These are phyloP conservation scores for Alternaria panax DNA, from an alignment of 2,329 filamentous ascomycete species.

Conservation along the genomic window DNA sequence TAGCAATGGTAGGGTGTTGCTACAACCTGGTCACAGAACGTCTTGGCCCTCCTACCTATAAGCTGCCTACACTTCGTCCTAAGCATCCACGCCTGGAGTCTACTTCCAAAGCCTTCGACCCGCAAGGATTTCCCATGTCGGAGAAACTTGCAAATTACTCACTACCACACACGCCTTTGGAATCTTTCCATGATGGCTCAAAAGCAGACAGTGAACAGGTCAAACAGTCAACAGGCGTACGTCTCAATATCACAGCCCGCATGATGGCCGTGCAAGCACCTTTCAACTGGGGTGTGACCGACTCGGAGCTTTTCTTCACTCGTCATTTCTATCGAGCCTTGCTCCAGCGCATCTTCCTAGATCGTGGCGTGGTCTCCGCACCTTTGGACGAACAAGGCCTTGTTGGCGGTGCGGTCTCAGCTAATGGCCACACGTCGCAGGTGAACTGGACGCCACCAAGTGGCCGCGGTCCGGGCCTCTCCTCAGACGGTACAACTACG, in stretches of 20 bases:
- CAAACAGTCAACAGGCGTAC: conserved; percentile 63
- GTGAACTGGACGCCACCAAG: conserved; percentile 46
- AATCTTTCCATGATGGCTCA: not conserved
- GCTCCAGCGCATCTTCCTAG: conserved; percentile 89
- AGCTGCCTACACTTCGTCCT: conserved; percentile 78
- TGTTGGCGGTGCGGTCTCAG: conserved; percentile 50
- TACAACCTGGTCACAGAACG: conserved; percentile 96
- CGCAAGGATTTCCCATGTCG: conserved; percentile 94
- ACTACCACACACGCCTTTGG: conserved; percentile 27
- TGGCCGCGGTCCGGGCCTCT: conserved; percentile 59
- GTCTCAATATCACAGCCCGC: conserved; percentile 92
- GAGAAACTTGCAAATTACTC: conserved; percentile 65
- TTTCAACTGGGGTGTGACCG: conserved; percentile 82
- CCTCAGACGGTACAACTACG: conserved; percentile 65
- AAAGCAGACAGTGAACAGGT: conserved; percentile 16
- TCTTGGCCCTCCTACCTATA: conserved; percentile 85
- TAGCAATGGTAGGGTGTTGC: conserved; percentile 96
- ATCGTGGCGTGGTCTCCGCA: conserved; percentile 76
- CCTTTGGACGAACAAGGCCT: conserved; percentile 45
- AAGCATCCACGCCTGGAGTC: conserved; percentile 72
- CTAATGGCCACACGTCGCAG: conserved; percentile 43
- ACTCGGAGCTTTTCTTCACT: conserved; percentile 88
- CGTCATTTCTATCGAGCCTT: conserved; percentile 92
- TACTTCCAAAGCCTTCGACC: conserved; percentile 78
- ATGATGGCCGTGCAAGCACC: conserved; percentile 99